Conservation (phyloP, 2,329 filamentous ascomycete species). For the Trichoderma brevicompactum region DNA sequence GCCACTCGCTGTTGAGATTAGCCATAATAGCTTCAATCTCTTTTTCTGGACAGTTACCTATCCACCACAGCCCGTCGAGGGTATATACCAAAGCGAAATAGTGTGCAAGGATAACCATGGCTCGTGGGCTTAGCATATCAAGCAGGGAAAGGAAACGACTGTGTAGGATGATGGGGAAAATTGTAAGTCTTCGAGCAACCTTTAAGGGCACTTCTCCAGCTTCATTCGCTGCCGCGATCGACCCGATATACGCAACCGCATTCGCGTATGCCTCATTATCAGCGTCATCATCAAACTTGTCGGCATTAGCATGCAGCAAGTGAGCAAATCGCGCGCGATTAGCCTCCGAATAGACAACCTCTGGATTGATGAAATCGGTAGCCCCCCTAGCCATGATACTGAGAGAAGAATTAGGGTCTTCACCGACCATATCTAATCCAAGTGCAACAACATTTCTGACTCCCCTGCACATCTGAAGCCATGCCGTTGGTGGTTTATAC, state of each 20-base stretch:
- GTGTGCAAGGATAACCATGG: constrained; percentile 32
- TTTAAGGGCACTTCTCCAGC: constrained; percentile 26
- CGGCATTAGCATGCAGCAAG: not conserved
- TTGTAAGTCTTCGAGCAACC: constrained; percentile 28
- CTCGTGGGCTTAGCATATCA: constrained; percentile 25
- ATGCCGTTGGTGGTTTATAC: no score
- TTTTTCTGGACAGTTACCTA: constrained; percentile 12
- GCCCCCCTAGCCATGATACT: no score
- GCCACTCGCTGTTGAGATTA: constrained; percentile 23
- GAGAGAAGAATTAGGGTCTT: no score
- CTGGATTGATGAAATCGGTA: no score
- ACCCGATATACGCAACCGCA: constrained; percentile 29
- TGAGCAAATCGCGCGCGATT: not conserved
- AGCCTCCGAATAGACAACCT: no score
- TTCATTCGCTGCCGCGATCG: constrained; percentile 28
- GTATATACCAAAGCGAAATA: constrained; percentile 30
- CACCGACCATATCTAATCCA: no score
- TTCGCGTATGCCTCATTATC: constrained; percentile 29
- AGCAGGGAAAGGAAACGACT: constrained; percentile 30
- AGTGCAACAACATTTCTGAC: no score
- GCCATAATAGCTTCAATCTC: constrained; percentile 28
- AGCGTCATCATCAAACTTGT: not conserved
- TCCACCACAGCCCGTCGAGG: constrained; percentile 24
- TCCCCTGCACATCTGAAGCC: no score
- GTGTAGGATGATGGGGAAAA: constrained; percentile 30